A percentile compares a stretch with the other conserved stretches of the same genome.
Evolutionary conservation across 805 yeast genomes (phyloP).

Genomic region (Candida orba): DNA sequence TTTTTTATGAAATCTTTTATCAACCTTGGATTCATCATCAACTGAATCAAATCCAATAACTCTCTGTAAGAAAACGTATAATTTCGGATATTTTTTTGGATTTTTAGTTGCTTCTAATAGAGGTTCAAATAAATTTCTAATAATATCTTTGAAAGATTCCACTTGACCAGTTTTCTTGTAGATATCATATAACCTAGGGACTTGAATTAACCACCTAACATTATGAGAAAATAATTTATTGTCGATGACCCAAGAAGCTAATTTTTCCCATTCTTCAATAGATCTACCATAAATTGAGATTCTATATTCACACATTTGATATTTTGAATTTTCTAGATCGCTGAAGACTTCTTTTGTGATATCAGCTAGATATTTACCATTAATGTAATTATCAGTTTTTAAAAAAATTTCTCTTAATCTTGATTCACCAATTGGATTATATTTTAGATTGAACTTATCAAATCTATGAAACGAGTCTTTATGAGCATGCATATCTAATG

Average conservation of each 20-base stretch:
- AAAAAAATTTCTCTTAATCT: conserved; percentile 92
- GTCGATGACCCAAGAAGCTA: conserved; percentile 93
- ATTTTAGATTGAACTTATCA: conserved; percentile 93
- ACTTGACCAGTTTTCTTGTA: conserved; percentile 75
- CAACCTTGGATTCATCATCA: conserved; percentile 94
- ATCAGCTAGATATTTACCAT: conserved; percentile 88
- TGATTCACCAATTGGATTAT: conserved; percentile 97
- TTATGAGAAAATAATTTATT: conserved; percentile 87
- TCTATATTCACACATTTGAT: conserved; percentile 96
- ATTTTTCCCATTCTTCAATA: conserved; percentile 86
- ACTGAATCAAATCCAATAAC: conserved; percentile 98
- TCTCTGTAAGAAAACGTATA: conserved; percentile 80
- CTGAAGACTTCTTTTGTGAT: conserved; percentile 88
- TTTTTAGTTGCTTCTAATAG: conserved; percentile 82
- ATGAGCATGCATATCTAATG: conserved; percentile 99
- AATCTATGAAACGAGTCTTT: conserved; percentile 96
- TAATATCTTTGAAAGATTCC: conserved; percentile 62
- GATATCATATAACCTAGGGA: conserved; percentile 88
- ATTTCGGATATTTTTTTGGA: conserved; percentile 85
- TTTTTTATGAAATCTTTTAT: conserved; percentile 72
- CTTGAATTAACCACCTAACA: conserved; percentile 94
- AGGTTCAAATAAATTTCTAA: conserved; percentile 77
- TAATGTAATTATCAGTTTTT: conserved; percentile 88
- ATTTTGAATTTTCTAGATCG: conserved; percentile 90
- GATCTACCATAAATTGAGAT: conserved; percentile 92